A percentile compares a stretch with the other conserved stretches of the same genome.
Conservation (phyloP, 352 stramenopile species). For the Phytopythium kandeliae region DNA sequence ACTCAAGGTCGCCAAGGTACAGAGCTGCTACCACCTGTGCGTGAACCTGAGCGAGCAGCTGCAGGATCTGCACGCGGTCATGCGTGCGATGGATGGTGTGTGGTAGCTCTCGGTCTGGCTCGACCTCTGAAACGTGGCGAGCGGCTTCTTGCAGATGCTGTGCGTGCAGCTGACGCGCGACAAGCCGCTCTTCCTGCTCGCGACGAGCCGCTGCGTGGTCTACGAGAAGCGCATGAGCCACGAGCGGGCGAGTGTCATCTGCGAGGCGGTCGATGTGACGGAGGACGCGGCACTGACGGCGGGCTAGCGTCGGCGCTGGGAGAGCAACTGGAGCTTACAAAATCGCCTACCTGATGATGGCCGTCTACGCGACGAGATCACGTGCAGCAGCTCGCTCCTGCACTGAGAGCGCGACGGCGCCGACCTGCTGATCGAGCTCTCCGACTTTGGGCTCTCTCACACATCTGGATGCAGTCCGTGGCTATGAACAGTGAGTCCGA, state of each 20-base stretch:
- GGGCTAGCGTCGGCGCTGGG: neutral
- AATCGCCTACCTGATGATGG: too few species aligned
- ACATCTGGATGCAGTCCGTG: too few species aligned
- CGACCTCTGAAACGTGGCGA: conserved; percentile 6
- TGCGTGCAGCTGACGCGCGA: conserved; percentile 1
- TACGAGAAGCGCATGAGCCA: neutral
- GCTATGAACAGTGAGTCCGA: too few species aligned
- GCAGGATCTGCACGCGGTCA: neutral
- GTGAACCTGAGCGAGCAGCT: neutral
- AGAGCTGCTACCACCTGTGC: neutral
- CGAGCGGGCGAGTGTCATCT: neutral
- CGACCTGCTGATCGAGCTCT: too few species aligned
- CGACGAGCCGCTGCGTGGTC: conserved; percentile 4
- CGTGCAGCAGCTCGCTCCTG: too few species aligned
- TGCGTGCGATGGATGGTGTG: neutral
- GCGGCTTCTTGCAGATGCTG: conserved; percentile 10
- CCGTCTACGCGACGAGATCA: too few species aligned
- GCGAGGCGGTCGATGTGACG: neutral
- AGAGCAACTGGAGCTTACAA: too few species aligned
- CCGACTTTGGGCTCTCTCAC: too few species aligned
- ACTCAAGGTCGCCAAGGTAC: neutral
- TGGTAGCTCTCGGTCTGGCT: too few species aligned
- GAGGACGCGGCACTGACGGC: neutral
- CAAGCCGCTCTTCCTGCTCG: conserved; percentile 14
- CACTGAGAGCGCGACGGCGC: too few species aligned